Conservation (phyloP, 352 stramenopile genomes). For the Globisporangium lucens region DNA sequence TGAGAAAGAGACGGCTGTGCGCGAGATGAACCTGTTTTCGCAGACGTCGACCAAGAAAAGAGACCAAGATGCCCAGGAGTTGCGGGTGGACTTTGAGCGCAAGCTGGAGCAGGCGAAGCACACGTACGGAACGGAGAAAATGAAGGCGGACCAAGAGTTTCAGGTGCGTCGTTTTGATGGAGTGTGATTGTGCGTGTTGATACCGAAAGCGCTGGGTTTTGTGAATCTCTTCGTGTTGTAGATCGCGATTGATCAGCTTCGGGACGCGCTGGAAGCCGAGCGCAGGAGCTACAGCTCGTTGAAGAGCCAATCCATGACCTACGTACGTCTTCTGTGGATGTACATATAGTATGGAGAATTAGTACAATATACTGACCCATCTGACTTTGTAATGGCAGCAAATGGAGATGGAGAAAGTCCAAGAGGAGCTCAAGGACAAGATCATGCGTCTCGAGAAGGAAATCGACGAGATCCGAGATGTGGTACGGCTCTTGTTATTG, state of each 20-base stretch:
- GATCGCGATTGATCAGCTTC: conserved; percentile 36
- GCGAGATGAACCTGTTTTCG: conserved; percentile 54
- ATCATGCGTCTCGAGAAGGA: conserved; percentile 67
- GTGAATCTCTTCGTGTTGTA: conserved; percentile 10
- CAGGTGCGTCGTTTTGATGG: conserved; percentile 25
- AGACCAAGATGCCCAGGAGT: conserved; percentile 49
- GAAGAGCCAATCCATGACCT: conserved; percentile 39
- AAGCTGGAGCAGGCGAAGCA: conserved; percentile 59
- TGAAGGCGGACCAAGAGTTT: conserved; percentile 55
- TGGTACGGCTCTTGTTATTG: conserved; percentile 20
- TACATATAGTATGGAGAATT: background rate
- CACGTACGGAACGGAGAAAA: conserved; percentile 35
- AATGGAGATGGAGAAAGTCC: conserved; percentile 38
- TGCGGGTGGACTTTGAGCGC: conserved; percentile 47
- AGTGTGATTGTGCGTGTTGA: conserved; percentile 1
- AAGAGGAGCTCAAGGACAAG: conserved; percentile 52
- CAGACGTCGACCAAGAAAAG: conserved; percentile 51
- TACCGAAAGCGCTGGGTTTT: background rate
- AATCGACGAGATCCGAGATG: conserved; percentile 53
- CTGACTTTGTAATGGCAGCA: conserved; percentile 16
- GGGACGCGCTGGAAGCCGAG: conserved; percentile 34
- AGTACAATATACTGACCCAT: conserved; percentile 21
- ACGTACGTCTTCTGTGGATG: conserved; percentile 24
- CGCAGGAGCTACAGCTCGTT: conserved; percentile 28
- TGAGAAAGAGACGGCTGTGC: conserved; percentile 63